A percentile compares a stretch with the other conserved stretches of the same genome.
Evolutionary conservation across 2,329 filamentous ascomycete genomes (phyloP).

Genomic region (Colletotrichum plurivorum): DNA sequence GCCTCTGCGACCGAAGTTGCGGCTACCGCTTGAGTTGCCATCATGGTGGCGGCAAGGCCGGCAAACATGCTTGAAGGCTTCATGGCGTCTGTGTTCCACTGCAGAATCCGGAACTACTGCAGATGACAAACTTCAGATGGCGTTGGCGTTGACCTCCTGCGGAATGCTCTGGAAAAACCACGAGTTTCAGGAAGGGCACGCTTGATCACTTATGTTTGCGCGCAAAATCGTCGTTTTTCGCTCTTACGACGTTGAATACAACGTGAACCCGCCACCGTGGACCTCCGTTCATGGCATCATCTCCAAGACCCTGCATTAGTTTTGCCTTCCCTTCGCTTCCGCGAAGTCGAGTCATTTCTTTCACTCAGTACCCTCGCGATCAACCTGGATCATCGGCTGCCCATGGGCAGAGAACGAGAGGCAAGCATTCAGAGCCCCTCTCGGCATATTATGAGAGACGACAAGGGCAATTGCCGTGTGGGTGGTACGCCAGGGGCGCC

Average conservation of each 20-base stretch:
- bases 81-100: conserved; percentile 4
- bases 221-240: neutral
- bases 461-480: neutral
- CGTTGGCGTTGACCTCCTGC: neutral
- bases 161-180: neutral
- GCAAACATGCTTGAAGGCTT: conserved; percentile 12
- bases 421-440: neutral
- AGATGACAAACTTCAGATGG: neutral
- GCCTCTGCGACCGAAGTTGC: conserved; percentile 11
- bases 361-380: neutral
- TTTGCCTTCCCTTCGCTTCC: neutral
- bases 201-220: neutral
- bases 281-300: neutral
- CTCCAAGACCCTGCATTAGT: neutral
- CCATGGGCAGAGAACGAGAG: conserved; percentile 5
- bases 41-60: conserved; percentile 2
- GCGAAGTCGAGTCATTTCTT: conserved; percentile 8
- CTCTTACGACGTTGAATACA: neutral
- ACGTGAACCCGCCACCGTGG: neutral
- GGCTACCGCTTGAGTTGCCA: conserved; percentile 1
- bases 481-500: neutral
- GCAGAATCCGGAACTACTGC: neutral
- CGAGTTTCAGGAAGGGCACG: neutral
- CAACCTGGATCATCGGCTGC: conserved; percentile 19
- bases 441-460: conserved; percentile 1